These are phyloP conservation scores for Suillus alpinus DNA, from an alignment of 768 basidiomycete species.

Conservation along the genomic window DNA sequence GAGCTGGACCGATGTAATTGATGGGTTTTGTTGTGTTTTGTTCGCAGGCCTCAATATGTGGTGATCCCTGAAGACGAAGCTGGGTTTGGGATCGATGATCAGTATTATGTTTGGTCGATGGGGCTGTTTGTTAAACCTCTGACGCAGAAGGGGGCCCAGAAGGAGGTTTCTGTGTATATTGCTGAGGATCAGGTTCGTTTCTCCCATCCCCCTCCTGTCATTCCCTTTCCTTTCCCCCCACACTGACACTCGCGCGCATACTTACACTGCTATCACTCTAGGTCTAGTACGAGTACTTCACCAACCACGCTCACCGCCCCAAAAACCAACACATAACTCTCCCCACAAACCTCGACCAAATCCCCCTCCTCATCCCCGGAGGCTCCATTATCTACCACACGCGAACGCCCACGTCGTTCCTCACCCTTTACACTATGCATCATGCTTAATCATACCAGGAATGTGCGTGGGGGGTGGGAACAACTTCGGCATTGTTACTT, in stretches of 20 bases:
- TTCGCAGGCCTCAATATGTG: slow-evolving; percentile 88
- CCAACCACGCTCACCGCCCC: slow-evolving; percentile 54
- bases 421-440: no score
- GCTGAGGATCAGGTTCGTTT: slow-evolving; percentile 72
- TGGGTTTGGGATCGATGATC: slow-evolving; percentile 91
- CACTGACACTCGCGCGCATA: neutral
- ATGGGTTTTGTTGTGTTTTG: neutral
- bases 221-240: neutral
- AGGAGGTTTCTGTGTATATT: slow-evolving; percentile 74
- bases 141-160: slow-evolving; percentile 67
- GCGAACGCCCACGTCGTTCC: slow-evolving; percentile 82
- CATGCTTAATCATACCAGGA: no score
- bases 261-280: slow-evolving; percentile 29
- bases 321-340: slow-evolving; percentile 71
- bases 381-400: slow-evolving; percentile 87
- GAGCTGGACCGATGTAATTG: neutral
- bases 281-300: slow-evolving; percentile 96
- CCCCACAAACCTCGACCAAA: slow-evolving; percentile 72
- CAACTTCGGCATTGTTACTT: slow-evolving; percentile 27
- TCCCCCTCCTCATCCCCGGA: slow-evolving; percentile 87
- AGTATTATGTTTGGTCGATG: slow-evolving; percentile 86
- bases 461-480: slow-evolving; percentile 25
- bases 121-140: slow-evolving; percentile 93
- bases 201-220: neutral
- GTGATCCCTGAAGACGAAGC: slow-evolving; percentile 85